Conservation (phyloP, 2,329 filamentous ascomycete species). For the Hymenoscyphus repandus region DNA sequence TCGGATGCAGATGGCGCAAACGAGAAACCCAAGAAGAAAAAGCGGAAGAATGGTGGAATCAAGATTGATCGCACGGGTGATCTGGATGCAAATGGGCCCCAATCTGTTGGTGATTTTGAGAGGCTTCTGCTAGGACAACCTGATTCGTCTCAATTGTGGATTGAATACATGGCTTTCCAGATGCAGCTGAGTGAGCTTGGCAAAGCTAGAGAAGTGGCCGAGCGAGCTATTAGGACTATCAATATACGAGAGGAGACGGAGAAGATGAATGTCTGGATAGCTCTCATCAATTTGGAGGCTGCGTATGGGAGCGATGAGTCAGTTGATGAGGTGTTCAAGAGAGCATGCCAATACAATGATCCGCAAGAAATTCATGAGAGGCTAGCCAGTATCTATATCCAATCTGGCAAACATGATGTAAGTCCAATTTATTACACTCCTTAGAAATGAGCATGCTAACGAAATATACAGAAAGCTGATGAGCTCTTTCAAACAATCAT, state of each 20-base stretch:
- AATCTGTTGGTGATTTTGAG: slow-evolving; percentile 88
- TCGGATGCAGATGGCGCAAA: slow-evolving; percentile 38
- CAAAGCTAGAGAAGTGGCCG: slow-evolving; percentile 82
- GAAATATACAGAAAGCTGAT: slow-evolving; percentile 69
- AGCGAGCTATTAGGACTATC: slow-evolving; percentile 87
- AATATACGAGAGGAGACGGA: slow-evolving; percentile 86
- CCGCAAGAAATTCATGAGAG: slow-evolving; percentile 83
- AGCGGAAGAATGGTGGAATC: slow-evolving; percentile 69
- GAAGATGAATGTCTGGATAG: slow-evolving; percentile 94
- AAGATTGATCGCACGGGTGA: slow-evolving; percentile 89
- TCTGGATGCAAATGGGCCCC: slow-evolving; percentile 80
- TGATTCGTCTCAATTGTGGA: slow-evolving; percentile 90
- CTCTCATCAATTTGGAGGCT: slow-evolving; percentile 89
- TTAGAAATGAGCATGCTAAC: slow-evolving; percentile 21
- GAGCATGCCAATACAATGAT: slow-evolving; percentile 91
- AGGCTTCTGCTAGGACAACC: slow-evolving; percentile 86
- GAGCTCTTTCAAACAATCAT: slow-evolving; percentile 78
- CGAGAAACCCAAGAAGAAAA: slow-evolving; percentile 59
- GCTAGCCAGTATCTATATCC: slow-evolving; percentile 90
- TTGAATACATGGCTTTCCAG: slow-evolving; percentile 98
- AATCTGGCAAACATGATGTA: slow-evolving; percentile 79
- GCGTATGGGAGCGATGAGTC: slow-evolving; percentile 80
- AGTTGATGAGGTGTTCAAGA: slow-evolving; percentile 81
- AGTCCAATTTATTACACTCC: slow-evolving; percentile 30
- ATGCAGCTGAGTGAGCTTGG: slow-evolving; percentile 84